Percentiles rank a stretch among this genome's conserved stretches.
Evolutionary conservation across 2,329 filamentous ascomycete species (phyloP).

Genomic region (Fusarium tuaranense): DNA sequence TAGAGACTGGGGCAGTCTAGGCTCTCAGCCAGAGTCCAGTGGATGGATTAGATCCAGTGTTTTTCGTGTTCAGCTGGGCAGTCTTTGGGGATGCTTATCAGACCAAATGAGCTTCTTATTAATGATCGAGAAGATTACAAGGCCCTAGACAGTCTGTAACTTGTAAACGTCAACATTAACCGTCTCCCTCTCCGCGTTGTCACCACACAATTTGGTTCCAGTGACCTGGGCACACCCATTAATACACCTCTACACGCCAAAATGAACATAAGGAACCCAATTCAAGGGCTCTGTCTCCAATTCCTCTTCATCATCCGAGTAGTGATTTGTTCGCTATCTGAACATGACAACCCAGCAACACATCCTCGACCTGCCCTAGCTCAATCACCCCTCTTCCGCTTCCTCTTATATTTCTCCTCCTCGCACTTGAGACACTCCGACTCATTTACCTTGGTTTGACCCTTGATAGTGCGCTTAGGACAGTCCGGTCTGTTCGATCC

Average conservation of each 20-base stretch:
- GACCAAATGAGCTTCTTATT: not conserved
- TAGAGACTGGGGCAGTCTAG: not conserved
- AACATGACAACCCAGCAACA: not conserved
- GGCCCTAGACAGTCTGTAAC: not conserved
- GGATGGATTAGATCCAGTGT: not conserved
- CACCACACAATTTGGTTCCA: too few species aligned
- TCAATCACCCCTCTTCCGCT: not conserved
- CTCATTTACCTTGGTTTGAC: not conserved
- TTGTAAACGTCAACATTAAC: not conserved
- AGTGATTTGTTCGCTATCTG: not conserved
- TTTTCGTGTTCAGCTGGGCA: not conserved
- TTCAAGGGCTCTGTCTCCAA: too few species aligned
- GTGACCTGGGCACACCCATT: too few species aligned
- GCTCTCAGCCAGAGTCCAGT: not conserved
- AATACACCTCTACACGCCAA: too few species aligned
- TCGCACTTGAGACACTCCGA: not conserved
- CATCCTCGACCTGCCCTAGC: not conserved
- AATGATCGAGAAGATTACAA: not conserved
- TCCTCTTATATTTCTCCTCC: not conserved
- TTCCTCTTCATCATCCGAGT: too few species aligned
- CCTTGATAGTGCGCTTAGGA: not conserved
- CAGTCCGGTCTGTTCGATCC: not conserved
- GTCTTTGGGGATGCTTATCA: not conserved
- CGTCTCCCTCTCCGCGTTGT: not conserved
- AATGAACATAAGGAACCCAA: too few species aligned